These are phyloP conservation scores for Babesia sp. DNA, from an alignment of 169 alveolate species.

Conservation along the genomic window DNA sequence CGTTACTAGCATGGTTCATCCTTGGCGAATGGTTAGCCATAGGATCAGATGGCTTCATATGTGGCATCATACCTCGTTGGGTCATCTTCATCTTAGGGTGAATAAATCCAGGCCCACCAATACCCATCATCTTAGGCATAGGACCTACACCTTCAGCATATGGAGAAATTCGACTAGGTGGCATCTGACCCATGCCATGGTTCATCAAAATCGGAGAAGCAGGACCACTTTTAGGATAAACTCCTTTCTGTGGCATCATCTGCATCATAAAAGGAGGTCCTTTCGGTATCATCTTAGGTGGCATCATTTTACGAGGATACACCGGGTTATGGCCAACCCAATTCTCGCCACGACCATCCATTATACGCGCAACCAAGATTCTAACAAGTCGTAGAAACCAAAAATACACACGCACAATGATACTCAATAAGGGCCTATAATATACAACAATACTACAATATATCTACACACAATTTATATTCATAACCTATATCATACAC, in stretches of 20 bases:
- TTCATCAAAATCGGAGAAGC: conserved; percentile 19
- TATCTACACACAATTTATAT: too few relatives aligned
- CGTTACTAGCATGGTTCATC: not conserved
- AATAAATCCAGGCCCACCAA: conserved; percentile 16
- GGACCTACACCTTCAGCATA: not conserved
- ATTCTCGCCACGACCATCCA: conserved; percentile 28
- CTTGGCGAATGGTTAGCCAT: conserved; percentile 8
- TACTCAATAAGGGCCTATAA: too few relatives aligned
- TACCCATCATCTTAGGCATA: conserved; percentile 32
- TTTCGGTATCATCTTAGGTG: conserved; percentile 30
- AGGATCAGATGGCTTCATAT: conserved; percentile 7
- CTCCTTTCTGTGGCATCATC: conserved; percentile 18
- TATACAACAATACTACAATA: too few relatives aligned
- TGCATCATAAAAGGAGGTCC: conserved; percentile 29
- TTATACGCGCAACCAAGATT: not conserved
- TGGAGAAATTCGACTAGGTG: not conserved
- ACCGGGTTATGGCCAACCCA: conserved; percentile 23
- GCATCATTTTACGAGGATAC: conserved; percentile 4
- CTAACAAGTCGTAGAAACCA: too few relatives aligned
- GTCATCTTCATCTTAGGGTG: conserved; percentile 1
- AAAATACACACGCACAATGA: too few relatives aligned
- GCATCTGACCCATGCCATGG: conserved; percentile 11
- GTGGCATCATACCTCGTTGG: conserved; percentile 11
- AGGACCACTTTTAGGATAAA: not conserved
- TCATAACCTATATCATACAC: too few relatives aligned